Evolutionary conservation across 202 grass and related monocot genomes (phyloP).

Genomic region (Bolboschoenoplectus hybrid): DNA sequence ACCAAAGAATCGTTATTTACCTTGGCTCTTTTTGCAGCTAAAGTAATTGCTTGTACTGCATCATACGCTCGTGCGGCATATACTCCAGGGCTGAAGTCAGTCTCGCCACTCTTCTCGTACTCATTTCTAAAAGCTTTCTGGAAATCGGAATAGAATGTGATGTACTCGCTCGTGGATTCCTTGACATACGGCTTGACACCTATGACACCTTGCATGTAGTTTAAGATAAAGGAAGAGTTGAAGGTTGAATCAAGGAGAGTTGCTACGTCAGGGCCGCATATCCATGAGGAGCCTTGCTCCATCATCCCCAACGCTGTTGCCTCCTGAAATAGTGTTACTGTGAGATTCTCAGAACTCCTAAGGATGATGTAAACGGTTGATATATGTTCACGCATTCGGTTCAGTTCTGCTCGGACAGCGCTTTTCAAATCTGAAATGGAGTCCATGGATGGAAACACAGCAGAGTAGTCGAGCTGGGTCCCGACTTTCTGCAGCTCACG

Average conservation of each 20-base stretch:
- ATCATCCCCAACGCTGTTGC: conserved; percentile 29
- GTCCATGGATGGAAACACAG: conserved; percentile 28
- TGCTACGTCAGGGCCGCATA: conserved; percentile 33
- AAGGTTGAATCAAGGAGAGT: conserved; percentile 44
- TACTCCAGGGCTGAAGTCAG: conserved; percentile 3
- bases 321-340: conserved; percentile 25
- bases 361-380: conserved; percentile 43
- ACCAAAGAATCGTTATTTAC: conserved; percentile 17
- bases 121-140: not conserved
- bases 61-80: conserved; percentile 36
- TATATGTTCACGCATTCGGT: not conserved
- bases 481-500: conserved; percentile 23
- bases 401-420: not conserved
- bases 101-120: conserved; percentile 32
- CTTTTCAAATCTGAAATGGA: not conserved
- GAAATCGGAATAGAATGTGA: conserved; percentile 31
- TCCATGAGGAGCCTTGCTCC: conserved; percentile 36
- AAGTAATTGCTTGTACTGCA: conserved; percentile 20
- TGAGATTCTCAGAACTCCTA: conserved; percentile 27
- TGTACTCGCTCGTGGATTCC: not conserved
- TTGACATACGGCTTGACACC: conserved; percentile 31
- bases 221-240: conserved; percentile 36
- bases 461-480: conserved; percentile 18
- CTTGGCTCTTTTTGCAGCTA: not conserved
- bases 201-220: conserved; percentile 49